Conservation (phyloP, 2,329 filamentous ascomycete species). For the Dactylonectria macrodidyma region DNA sequence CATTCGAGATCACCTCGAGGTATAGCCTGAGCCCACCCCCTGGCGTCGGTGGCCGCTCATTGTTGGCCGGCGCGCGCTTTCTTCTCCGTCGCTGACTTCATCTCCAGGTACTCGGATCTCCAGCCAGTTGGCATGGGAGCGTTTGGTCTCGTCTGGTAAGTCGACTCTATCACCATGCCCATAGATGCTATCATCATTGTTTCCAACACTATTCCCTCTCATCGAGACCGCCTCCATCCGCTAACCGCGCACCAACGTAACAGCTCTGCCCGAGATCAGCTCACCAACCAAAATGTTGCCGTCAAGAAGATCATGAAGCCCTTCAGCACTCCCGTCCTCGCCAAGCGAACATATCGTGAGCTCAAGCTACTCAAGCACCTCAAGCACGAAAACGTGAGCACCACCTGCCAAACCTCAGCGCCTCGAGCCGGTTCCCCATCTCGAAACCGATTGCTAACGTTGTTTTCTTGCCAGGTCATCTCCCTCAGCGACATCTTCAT, state of each 20-base stretch:
- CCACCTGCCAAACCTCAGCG: slow-evolving; percentile 17
- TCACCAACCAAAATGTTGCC: slow-evolving; percentile 95
- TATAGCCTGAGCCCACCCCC: slow-evolving; percentile 57
- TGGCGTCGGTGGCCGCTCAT: neutral
- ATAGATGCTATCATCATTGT: slow-evolving; percentile 24
- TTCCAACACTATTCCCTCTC: neutral
- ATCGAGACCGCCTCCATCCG: slow-evolving; percentile 11
- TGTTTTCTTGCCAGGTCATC: slow-evolving; percentile 77
- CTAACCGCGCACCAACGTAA: slow-evolving; percentile 23
- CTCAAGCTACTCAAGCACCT: slow-evolving; percentile 98
- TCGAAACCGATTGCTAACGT: slow-evolving; percentile 26
- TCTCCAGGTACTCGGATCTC: slow-evolving; percentile 90
- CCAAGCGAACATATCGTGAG: slow-evolving; percentile 97
- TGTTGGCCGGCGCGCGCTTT: neutral
- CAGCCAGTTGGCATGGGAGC: slow-evolving; percentile 99
- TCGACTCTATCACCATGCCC: slow-evolving; percentile 5
- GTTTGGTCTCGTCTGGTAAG: slow-evolving; percentile 97
- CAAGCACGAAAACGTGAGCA: slow-evolving; percentile 90
- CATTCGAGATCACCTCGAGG: slow-evolving; percentile 99
- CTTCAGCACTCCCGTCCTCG: slow-evolving; percentile 98
- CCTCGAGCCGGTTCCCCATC: neutral
- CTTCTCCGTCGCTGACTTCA: slow-evolving; percentile 31
- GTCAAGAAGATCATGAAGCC: slow-evolving; percentile 99
- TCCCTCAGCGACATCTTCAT: slow-evolving; percentile 99
- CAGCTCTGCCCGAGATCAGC: slow-evolving; percentile 97